A percentile compares a stretch with the other conserved stretches of the same genome.
phyloP scores from a whole-genome alignment of 2,329 filamentous ascomycete genomes.

The Trichoderma sp. region DNA sequence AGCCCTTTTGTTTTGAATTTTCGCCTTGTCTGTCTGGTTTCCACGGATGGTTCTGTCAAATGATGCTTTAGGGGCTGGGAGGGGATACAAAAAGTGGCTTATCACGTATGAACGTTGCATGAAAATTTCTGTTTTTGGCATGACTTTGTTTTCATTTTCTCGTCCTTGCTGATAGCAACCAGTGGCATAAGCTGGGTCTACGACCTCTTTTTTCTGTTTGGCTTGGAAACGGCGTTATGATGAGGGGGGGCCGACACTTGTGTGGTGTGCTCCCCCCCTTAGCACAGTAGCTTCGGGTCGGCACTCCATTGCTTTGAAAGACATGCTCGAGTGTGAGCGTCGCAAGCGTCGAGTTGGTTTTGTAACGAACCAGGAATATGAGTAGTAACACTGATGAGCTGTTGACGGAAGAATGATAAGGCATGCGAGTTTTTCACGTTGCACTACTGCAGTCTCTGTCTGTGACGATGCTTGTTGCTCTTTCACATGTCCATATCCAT shows the following conservation, averaged over 20 bases:
- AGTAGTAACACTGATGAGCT: constrained; percentile 6
- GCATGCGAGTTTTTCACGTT: constrained; percentile 6
- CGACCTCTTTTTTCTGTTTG: background rate
- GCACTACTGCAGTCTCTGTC: background rate
- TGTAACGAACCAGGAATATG: constrained; percentile 1
- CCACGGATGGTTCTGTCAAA: background rate
- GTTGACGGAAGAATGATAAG: constrained; percentile 12
- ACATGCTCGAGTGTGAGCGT: background rate
- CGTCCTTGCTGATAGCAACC: constrained; percentile 7
- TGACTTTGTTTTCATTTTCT: background rate
- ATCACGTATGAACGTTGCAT: constrained; percentile 12
- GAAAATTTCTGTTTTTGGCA: constrained; percentile 5
- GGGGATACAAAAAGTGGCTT: constrained; percentile 14
- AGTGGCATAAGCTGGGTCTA: background rate
- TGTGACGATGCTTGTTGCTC: background rate
- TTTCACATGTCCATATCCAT: background rate
- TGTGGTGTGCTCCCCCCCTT: background rate
- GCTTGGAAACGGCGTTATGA: constrained; percentile 17
- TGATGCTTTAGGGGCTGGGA: constrained; percentile 1
- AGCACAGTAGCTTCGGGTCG: constrained; percentile 2
- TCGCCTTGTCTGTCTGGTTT: background rate
- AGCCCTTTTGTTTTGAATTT: constrained; percentile 1
- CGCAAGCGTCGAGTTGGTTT: constrained; percentile 4
- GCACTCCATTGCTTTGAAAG: constrained; percentile 10
- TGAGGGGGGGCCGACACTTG: background rate